Conservation (phyloP, 169 alveolate species). For the Plasmodium coatneyi region DNA sequence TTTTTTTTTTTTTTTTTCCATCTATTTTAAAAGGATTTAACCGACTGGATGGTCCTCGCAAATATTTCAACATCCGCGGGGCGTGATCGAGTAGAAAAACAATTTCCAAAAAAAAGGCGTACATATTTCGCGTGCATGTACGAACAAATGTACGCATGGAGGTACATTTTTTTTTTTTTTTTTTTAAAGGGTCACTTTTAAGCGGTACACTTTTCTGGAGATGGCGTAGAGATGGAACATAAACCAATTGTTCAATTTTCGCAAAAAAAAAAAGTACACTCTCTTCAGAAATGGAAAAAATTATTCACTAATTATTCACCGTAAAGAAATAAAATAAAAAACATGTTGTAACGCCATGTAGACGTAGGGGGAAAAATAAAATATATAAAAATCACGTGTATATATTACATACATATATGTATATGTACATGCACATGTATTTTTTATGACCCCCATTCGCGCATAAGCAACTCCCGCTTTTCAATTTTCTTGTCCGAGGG, state of each 20-base stretch:
- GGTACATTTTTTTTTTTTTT: neutral
- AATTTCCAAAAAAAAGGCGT: neutral
- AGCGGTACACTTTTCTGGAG: neutral
- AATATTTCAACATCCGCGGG: neutral
- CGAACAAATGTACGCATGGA: neutral
- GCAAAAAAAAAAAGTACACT: neutral
- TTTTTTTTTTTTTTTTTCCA: neutral
- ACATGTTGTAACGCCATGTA: neutral
- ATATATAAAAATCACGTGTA: neutral
- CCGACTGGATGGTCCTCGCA: neutral
- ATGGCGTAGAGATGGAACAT: neutral
- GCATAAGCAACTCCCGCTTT: neutral
- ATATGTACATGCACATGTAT: neutral
- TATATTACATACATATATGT: neutral
- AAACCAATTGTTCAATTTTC: neutral
- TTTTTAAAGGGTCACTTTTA: neutral
- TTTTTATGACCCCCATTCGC: neutral
- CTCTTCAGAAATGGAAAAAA: neutral
- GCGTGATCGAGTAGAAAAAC: neutral
- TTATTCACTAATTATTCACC: neutral
- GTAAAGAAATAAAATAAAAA: neutral
- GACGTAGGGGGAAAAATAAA: neutral
- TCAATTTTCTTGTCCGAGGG: too few relatives aligned
- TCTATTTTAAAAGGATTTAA: neutral
- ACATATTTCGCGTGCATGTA: neutral